These are phyloP conservation scores for Candida tropicalis DNA, from an alignment of 1,139 yeast genomes.

Conservation along the genomic window DNA sequence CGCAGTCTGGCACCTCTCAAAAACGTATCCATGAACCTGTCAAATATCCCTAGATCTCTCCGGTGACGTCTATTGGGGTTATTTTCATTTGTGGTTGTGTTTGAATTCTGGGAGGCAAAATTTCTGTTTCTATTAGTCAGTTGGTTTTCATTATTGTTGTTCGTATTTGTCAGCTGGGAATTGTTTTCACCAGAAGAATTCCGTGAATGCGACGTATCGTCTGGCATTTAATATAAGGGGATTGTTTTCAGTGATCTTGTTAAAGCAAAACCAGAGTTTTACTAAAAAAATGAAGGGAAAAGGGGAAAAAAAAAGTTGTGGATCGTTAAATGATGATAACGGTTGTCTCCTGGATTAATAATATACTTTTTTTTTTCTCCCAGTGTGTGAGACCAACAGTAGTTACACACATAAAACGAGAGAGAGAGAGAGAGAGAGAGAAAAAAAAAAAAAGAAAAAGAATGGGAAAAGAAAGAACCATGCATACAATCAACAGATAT, in stretches of 20 bases:
- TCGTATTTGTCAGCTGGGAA: not conserved
- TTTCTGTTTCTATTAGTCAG: not conserved
- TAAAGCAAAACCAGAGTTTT: not conserved
- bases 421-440: no score
- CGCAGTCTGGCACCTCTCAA: constrained; percentile 7
- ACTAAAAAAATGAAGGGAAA: not conserved
- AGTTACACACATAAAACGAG: no score
- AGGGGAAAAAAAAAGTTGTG: constrained; percentile 1
- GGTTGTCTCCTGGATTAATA: not conserved
- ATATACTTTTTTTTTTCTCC: not conserved
- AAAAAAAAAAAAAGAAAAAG: not conserved
- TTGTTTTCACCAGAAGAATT: not conserved
- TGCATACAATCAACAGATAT: no score
- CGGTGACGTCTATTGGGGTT: constrained; percentile 9
- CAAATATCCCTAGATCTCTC: constrained; percentile 14
- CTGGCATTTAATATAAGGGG: not conserved
- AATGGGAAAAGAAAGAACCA: not conserved
- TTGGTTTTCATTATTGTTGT: not conserved
- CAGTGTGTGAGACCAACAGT: no score
- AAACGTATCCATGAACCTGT: constrained; percentile 14
- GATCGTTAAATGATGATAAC: not conserved
- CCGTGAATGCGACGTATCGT: not conserved
- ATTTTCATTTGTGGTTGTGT: constrained; percentile 2
- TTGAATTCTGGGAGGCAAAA: constrained; percentile 8
- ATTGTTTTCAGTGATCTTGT: not conserved